Base-by-base conservation (phyloP, 306 rosid genomes). In the Clitoria ternatea region DNA sequence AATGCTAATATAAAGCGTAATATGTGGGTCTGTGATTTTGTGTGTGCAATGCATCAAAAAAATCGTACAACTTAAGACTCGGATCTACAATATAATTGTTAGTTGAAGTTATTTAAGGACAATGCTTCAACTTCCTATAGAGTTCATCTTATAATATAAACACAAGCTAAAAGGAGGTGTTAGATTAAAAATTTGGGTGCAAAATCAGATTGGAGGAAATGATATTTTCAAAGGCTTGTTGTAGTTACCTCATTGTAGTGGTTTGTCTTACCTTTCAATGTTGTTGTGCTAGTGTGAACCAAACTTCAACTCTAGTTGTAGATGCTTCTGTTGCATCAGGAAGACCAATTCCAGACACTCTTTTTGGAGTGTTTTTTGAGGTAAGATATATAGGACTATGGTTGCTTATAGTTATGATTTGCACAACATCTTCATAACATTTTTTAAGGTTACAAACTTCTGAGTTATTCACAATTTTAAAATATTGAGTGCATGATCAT, bases 281-380 rank as follows among this genome's bases (percentile, higher is more conserved):
- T 66, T 61, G 76, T 62, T 57, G 9, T 77, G 85, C 83, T 67
- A 84, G 50, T 18, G 27, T 75, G 10, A 39, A 69, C 60, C 79
- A 61, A 36, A 81, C 86, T 12, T 77, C 92, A 26, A 5, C 20
- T 53, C 81, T 91, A 27, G 27, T 44, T 56, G 82, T 91, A 27
- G 66, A 91, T 82, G 96, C 88, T 79, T 89, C 96, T 65, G 64
- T 56, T 40, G 59, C 76, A 72, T 86, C 82, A 7, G 81, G 74
- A 30, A 81, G 81, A 29, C 81, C 60, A 45, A 85, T 89, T 26
- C 83, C 97, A 0, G 45, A 84, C 1, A 87, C 92, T 13, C 82
- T 88, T 27, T 89, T 89, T 61, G 97, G 97, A 69, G 30, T 84
- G 15, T 89, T 89, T 82, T 89, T 85, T 70, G 97, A 91, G 97